Percentiles rank a stretch among this genome's conserved stretches.
Conservation (phyloP, 805 yeast genomes). For the Candida montana region DNA sequence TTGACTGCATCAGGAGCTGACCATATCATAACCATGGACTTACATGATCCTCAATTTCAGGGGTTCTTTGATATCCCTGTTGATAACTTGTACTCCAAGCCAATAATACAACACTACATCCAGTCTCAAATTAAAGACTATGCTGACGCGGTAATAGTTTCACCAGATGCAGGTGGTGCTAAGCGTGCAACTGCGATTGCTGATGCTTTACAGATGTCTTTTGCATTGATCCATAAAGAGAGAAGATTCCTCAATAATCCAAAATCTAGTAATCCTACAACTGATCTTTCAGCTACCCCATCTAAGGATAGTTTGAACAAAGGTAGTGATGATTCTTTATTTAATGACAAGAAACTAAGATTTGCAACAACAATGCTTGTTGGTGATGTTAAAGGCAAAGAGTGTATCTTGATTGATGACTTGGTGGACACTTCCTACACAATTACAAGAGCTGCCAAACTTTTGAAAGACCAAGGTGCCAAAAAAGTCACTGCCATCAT, state of each 20-base stretch:
- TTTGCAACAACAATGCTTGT: constrained; percentile 91
- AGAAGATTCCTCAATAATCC: constrained; percentile 37
- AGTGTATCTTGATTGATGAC: constrained; percentile 90
- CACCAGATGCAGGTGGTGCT: constrained; percentile 99
- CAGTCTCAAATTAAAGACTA: constrained; percentile 71
- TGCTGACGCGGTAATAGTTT: constrained; percentile 82
- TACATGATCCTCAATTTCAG: constrained; percentile 97
- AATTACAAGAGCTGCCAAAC: constrained; percentile 84
- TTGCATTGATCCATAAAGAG: constrained; percentile 95
- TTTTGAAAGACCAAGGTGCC: constrained; percentile 92
- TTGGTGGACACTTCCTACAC: constrained; percentile 92
- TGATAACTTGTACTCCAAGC: constrained; percentile 87
- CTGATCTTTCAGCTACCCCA: constrained; percentile 17
- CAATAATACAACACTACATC: constrained; percentile 81
- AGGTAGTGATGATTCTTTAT: background rate
- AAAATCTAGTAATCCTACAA: constrained; percentile 19
- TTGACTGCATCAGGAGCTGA: constrained; percentile 93
- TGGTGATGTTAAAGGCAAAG: constrained; percentile 84
- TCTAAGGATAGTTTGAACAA: constrained; percentile 13
- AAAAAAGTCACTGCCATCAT: constrained; percentile 77
- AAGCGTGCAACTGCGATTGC: constrained; percentile 94
- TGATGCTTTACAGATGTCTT: constrained; percentile 79
- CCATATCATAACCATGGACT: constrained; percentile 94
- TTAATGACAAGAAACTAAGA: constrained; percentile 21
- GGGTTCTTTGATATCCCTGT: constrained; percentile 97